These are phyloP conservation scores for Ceratobasidium sp. DNA, from an alignment of 1,284 basidiomycete genomes.

Conservation along the genomic window DNA sequence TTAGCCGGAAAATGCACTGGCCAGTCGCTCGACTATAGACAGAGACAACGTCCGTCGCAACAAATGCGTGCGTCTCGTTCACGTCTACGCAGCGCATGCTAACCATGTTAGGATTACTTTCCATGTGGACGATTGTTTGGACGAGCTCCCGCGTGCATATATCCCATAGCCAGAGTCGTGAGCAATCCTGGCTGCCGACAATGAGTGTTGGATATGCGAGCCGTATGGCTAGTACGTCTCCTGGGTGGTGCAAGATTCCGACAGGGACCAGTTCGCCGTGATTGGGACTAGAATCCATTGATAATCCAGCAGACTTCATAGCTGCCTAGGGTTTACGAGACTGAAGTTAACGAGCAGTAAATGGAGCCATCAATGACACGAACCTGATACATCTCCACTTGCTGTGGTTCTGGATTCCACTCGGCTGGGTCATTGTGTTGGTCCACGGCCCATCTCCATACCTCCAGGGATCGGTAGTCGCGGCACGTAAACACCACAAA, in stretches of 20 bases:
- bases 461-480: not conserved
- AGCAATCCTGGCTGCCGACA: not conserved
- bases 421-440: not conserved
- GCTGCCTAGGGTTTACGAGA: not conserved
- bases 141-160: not conserved
- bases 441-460: conserved; percentile 19
- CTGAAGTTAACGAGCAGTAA: not conserved
- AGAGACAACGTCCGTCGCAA: conserved; percentile 3
- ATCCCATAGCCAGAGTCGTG: conserved; percentile 7
- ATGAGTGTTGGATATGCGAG: conserved; percentile 10
- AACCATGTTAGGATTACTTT: not conserved
- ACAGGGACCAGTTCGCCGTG: conserved; percentile 7
- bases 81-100: conserved; percentile 6
- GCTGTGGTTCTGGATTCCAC: not conserved
- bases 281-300: not conserved
- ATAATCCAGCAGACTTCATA: not conserved
- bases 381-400: conserved; percentile 1
- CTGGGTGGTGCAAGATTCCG: not conserved
- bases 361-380: not conserved
- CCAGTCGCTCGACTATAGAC: conserved; percentile 12
- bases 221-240: not conserved
- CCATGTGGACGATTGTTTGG: conserved; percentile 8
- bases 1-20: conserved; percentile 4
- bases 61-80: conserved; percentile 12
- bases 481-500: conserved; percentile 6